Evolutionary conservation across 495 filamentous ascomycete species (phyloP), one percentile per base, ranked within the genome.

Genomic region (Xanthoparmelia taractica): DNA sequence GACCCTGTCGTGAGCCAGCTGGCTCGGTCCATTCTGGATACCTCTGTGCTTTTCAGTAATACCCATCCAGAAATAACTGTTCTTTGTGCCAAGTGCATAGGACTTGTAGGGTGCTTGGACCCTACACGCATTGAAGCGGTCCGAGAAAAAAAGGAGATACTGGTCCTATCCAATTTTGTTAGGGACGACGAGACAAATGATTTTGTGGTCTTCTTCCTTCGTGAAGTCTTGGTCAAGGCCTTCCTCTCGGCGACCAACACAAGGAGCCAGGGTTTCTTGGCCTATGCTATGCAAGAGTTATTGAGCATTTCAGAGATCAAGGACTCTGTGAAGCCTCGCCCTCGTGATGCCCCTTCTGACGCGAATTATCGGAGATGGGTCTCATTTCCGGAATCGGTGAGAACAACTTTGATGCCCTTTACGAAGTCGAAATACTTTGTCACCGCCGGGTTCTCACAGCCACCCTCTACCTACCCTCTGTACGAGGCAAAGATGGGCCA

Each of bases 251-350:
- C 89, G 13, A 92, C 85, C 3, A 94, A 96, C 69, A 87, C 92
- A 0, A 86, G 85, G 69, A 81, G 89, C 23, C 92, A 96, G 70
- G 90, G 91, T 1, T 97, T 95, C 71, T 78, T 99, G 20, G 90
- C 92, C 18, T 97, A 86, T 71, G 88, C 86, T 4, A 96, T 97
- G 87, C 94, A 99, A 73, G 88, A 94, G 67, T 79, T 99, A 12
- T 81, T 97, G 12, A 86, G 85, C 60, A 84, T 86, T 63, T 86
- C 86, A 69, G 84, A 86, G 34, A 82, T 96, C 63, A 84, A 83
- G 43, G 73, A 75, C 31, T 74, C 77, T n/a, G 81, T 86, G 8
- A 81, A 75, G 29, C 75, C 81, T 25, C 77, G 81, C 60, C 74
- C 79, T 62, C 78, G 80, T 45, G 75, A 79, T 63, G 69, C 79